Evolutionary conservation across 306 rosid species (phyloP).

Genomic region (Cucumis hystrix): DNA sequence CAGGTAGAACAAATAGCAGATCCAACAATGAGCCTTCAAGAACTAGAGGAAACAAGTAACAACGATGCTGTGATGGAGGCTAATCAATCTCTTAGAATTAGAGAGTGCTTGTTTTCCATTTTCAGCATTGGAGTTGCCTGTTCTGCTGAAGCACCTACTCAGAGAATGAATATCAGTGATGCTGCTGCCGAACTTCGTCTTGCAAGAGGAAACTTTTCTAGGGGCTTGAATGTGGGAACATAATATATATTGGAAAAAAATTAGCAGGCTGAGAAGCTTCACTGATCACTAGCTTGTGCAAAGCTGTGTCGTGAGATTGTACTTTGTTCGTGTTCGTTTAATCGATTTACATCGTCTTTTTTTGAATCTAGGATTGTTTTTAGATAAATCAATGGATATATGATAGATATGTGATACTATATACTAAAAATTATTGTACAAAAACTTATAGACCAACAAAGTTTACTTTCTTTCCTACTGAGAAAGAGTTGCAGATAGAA

Average conservation of each 20-base stretch:
- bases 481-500: background rate
- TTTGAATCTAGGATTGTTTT: background rate
- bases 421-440: background rate
- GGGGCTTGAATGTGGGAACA: too few relatives aligned
- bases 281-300: background rate
- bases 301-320: background rate
- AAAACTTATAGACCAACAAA: background rate
- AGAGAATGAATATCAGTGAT: background rate
- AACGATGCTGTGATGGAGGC: background rate
- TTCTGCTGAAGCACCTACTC: background rate
- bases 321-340: background rate
- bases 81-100: background rate
- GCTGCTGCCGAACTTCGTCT: background rate
- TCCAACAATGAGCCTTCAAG: background rate
- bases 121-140: conserved; percentile 3
- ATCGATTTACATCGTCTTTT: background rate
- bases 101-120: conserved; percentile 1
- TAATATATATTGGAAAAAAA: background rate
- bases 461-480: background rate
- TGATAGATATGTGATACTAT: background rate
- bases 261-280: background rate
- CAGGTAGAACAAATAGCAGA: background rate
- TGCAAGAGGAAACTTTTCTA: background rate
- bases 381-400: background rate
- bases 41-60: background rate